Evolutionary conservation across 805 yeast species (phyloP), one percentile per base, ranked within the genome.

Genomic region (Yamadazyma akitaensis): DNA sequence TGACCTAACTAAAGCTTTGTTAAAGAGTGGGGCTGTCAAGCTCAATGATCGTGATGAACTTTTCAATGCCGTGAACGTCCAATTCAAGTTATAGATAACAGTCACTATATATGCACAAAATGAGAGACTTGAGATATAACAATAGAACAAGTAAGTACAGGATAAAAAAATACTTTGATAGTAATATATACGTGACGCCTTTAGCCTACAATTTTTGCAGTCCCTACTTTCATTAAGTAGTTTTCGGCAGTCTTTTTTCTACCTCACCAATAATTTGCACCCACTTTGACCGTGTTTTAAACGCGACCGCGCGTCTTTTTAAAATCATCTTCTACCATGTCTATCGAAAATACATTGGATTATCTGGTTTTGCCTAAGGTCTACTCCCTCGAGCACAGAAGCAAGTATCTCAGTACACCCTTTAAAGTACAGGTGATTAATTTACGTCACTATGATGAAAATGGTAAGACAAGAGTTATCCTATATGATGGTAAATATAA

Each of bases 1-100:
- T n/a, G 98, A 91, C 59, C 76, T 91, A 60, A 79, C 82, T 37
- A 72, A 73, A 35, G 92, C 97, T 4, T 72, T 90, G 54, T 63
- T 76, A 43, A 75, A 72, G 56, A 84, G 89, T 39, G 92, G 88
- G 3, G 82, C 81, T 31, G 72, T 72, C 25, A 68, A 67, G 51
- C 51, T 68, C 26, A 71, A 71, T 50, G 66, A 59, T 18, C 64
- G 62, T 43, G 74, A 70, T 43, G 75, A 72, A 54, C 62, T 72
- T 46, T 68, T 56, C 51, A 70, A 68, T 53, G 68, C 72, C 31
- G 69, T 67, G 12, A 57, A 58, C 14, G 53, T 63, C 9, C 73
- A 65, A 47, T 54, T 63, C 21, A 63, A 63, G 44, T 56, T 50
- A 17, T 50, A 44, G 40, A 32, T 25, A 16, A 12, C n/a, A 28